Evolutionary conservation across 768 basidiomycete species (phyloP).

Genomic region (Tylopilus sp.): DNA sequence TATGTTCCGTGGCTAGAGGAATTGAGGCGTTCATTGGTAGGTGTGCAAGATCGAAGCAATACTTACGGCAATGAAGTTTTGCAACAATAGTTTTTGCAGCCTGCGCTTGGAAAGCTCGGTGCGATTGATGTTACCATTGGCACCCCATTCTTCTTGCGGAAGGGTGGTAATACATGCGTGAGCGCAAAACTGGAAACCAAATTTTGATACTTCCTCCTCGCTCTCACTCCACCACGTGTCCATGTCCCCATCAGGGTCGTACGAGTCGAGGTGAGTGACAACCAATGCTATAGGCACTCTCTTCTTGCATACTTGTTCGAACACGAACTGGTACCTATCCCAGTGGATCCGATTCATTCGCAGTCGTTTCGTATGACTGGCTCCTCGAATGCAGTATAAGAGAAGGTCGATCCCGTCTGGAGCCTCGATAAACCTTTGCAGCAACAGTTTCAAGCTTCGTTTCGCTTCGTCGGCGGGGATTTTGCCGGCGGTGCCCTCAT

Average conservation of each 20-base stretch:
- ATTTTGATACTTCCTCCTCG: constrained; percentile 18
- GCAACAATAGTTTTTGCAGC: constrained; percentile 9
- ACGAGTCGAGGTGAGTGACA: constrained; percentile 28
- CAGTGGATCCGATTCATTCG: constrained; percentile 15
- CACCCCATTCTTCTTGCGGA: not conserved
- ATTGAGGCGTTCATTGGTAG: too few relatives aligned
- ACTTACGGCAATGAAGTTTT: constrained; percentile 13
- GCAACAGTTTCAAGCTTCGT: constrained; percentile 20
- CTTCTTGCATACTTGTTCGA: constrained; percentile 23
- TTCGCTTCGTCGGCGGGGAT: constrained; percentile 15
- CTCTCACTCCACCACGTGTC: constrained; percentile 37
- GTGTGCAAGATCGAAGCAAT: too few relatives aligned
- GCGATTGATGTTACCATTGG: constrained; percentile 5
- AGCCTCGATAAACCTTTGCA: constrained; percentile 20
- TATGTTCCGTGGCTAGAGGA: too few relatives aligned
- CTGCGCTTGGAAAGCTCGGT: constrained; percentile 8
- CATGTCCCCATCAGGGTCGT: constrained; percentile 25
- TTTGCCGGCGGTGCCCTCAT: constrained; percentile 26
- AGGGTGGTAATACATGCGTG: constrained; percentile 37
- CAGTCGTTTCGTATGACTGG: constrained; percentile 7
- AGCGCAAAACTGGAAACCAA: constrained; percentile 32
- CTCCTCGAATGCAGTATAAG: constrained; percentile 28
- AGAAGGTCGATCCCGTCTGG: constrained; percentile 25
- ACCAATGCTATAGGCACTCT: constrained; percentile 24
- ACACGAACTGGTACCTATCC: constrained; percentile 23